These are phyloP conservation scores for Emmonsiellopsis sp. DNA, from an alignment of 2,329 filamentous ascomycete species.

Conservation along the genomic window DNA sequence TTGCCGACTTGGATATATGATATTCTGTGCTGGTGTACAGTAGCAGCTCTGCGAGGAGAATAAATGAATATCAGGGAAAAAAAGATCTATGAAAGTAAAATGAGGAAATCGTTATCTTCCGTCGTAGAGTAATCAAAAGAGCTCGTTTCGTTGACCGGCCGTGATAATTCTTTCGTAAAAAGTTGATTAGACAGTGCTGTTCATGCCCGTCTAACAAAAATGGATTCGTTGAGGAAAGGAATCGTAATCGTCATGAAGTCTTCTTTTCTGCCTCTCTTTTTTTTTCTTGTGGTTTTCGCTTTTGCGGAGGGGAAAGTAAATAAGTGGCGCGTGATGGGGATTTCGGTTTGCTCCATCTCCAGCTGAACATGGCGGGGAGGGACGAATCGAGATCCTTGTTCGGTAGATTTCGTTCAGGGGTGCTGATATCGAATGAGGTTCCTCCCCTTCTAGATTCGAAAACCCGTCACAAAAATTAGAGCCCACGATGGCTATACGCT, in stretches of 20 bases:
- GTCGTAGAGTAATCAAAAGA: neutral
- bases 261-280: neutral
- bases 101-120: conserved; percentile 7
- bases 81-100: conserved; percentile 7
- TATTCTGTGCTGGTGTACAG: conserved; percentile 1
- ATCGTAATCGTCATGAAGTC: neutral
- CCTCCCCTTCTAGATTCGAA: neutral
- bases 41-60: conserved; percentile 9
- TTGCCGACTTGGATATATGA: neutral
- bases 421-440: neutral
- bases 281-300: neutral
- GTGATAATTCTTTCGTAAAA: neutral
- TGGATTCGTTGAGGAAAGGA: neutral
- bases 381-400: conserved; percentile 1
- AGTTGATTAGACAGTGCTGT: neutral
- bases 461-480: conserved; percentile 2
- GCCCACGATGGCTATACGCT: conserved; percentile 15
- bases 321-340: neutral
- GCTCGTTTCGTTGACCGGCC: too few species aligned
- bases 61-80: conserved; percentile 4
- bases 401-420: neutral
- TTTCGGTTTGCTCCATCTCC: neutral
- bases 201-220: neutral
- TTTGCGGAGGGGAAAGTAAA: neutral
- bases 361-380: too few species aligned